Percentiles rank a stretch among this genome's conserved stretches.
Evolutionary conservation across 352 stramenopile genomes (phyloP).

Genomic region (Phytopythium helicoides): DNA sequence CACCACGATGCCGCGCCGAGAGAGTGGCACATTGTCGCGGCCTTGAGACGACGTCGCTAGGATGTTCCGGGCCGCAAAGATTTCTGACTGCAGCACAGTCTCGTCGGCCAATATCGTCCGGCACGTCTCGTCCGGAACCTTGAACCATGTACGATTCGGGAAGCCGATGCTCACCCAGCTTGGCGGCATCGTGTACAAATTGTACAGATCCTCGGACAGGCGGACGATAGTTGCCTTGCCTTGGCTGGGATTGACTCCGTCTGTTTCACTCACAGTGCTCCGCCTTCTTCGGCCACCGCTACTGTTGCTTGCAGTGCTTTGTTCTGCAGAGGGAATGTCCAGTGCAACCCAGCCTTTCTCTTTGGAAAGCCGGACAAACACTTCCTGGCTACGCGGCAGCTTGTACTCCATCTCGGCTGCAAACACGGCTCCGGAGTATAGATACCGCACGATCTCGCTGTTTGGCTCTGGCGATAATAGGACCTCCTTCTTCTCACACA

Average conservation of each 20-base stretch:
- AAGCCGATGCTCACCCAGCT: slow-evolving; percentile 78
- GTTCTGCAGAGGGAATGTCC: slow-evolving; percentile 18
- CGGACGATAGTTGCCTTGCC: slow-evolving; percentile 42
- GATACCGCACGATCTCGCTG: slow-evolving; percentile 61
- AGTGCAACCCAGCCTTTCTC: slow-evolving; percentile 79
- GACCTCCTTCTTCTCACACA: slow-evolving; percentile 67
- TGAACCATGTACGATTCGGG: slow-evolving; percentile 82
- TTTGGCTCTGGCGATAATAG: slow-evolving; percentile 66
- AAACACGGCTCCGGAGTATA: slow-evolving; percentile 73
- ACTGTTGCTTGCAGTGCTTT: neutral
- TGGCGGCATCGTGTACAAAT: slow-evolving; percentile 71
- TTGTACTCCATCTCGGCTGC: slow-evolving; percentile 82
- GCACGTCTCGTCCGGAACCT: slow-evolving; percentile 69
- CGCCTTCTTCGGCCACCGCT: neutral
- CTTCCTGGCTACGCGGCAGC: slow-evolving; percentile 64
- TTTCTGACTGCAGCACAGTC: slow-evolving; percentile 65
- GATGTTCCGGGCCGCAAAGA: slow-evolving; percentile 70
- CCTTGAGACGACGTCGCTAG: slow-evolving; percentile 72
- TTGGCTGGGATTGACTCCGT: neutral
- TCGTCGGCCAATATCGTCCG: slow-evolving; percentile 69
- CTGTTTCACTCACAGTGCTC: slow-evolving; percentile 5
- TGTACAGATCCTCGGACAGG: slow-evolving; percentile 76
- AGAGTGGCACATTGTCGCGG: slow-evolving; percentile 63
- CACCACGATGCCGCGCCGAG: slow-evolving; percentile 43
- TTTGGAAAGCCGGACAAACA: slow-evolving; percentile 69